Evolutionary conservation across 2,329 filamentous ascomycete genomes (phyloP), one percentile per base, ranked within the genome.

Genomic region (Fusarium circinatum): DNA sequence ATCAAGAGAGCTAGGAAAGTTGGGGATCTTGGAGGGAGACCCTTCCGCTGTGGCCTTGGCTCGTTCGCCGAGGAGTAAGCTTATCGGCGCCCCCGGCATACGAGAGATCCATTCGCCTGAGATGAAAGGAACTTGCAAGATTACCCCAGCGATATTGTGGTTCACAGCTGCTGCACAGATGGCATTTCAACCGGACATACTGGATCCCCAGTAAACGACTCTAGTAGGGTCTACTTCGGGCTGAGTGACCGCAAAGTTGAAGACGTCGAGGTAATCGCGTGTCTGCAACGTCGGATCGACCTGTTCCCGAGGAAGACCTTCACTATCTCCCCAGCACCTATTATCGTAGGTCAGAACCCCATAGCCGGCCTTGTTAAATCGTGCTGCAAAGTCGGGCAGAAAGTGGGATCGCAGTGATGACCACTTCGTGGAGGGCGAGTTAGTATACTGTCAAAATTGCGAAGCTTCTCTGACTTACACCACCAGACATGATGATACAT

Each of bases 81-180:
- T 34, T 51, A n/a, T 24, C 30, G 48, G 20, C 8, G 48, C 8
- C 2, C 30, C 48, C 30, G 48, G 48, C 48, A 51, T 24, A 10
- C 48, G 48, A 51, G 48, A 51, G 48, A 51, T 6, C 48, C 48
- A 51, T 15, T 51, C 48, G 11, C 48, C 48, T 34, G 48, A 51
- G 30, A 51, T 34, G 32, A 52, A 36, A 32, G 49, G 49, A 7
- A 36, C 49, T 22, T 52, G n/a, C 12, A 26, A 34, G 49, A 52
- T 52, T 6, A 52, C 49, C 1, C 17, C 32, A 15, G 49, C 32
- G n/a, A 52, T 36, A 22, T 52, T 15, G 13, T 26, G n/a, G 9
- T 36, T 36, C 17, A 52, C 8, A 11, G 49, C 49, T 52, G 49
- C 49, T 20, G 49, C 49, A 2, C 18, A 36, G 18, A 52, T 36